Base-by-base conservation (phyloP, 257 asterid species). In the Plantago elongata region DNA sequence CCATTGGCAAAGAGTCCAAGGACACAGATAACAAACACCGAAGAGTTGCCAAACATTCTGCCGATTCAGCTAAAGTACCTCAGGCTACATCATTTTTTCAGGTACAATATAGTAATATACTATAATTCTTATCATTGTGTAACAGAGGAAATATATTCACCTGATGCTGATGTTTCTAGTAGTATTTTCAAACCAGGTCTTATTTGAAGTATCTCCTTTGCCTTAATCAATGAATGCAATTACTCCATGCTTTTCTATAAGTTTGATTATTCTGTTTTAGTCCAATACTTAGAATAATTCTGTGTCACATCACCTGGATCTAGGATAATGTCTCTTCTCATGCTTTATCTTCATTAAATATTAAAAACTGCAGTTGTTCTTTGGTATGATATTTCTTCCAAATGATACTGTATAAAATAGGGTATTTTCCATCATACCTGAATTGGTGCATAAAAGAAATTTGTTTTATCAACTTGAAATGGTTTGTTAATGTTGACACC, bases 11-110 rank as follows among this genome's bases (percentile, higher is more conserved):
- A 54, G 90, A 76, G 57, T 62, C 80, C 22, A 81, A 75, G 43
- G 73, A 59, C 22, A 72, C 48, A 68, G 48, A 56, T 64, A 63
- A 72, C 11, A 74, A 73, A 37, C 72, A 57, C 51, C 65, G n/a
- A 10, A 82, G 67, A 68, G 79, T 71, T 67, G 49, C 63, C 14
- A 83, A 73, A 48, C 72, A 61, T 69, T 60, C 86, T 63, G 62
- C 81, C 13, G 80, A 84, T 64, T 78, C 77, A 16, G 38, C 74
- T 34, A 85, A 70, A 74, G 57, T 64, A 13, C 90, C 88, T 47
- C 82, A 70, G 61, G 44, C 89, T 18, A 79, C 70, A 5, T 67
- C 87, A 18, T 82, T 67, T 76, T 88, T 75, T 78, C 87, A 88
- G 95, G 98, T 84, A 55, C 82, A 51, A 22, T 22, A 22, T 22